Evolutionary conservation across 2,329 filamentous ascomycete genomes (phyloP).

Genomic region (Penicillium occitanis): DNA sequence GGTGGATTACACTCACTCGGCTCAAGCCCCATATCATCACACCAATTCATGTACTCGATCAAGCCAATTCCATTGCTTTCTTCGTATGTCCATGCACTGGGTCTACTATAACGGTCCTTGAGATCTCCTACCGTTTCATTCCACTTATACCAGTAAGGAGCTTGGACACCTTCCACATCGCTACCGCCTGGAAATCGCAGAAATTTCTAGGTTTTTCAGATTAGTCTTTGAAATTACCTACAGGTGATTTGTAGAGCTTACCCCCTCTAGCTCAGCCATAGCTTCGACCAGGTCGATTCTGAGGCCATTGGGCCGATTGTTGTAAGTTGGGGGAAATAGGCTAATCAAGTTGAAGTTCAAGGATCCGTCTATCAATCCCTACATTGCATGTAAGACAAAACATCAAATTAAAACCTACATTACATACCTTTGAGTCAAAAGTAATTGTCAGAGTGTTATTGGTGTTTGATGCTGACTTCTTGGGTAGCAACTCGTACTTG

Average conservation of each 20-base stretch:
- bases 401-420: too few species aligned
- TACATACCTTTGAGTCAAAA: constrained; percentile 47
- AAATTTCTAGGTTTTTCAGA: constrained; percentile 46
- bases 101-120: constrained; percentile 53
- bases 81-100: constrained; percentile 59
- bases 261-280: neutral
- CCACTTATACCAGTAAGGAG: constrained; percentile 41
- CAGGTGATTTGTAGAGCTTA: neutral
- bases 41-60: constrained; percentile 50
- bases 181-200: constrained; percentile 67
- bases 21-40: constrained; percentile 49
- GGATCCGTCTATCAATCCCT: constrained; percentile 39
- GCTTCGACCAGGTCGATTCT: constrained; percentile 52
- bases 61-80: constrained; percentile 62
- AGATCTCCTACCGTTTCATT: constrained; percentile 46
- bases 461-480: constrained; percentile 24
- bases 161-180: constrained; percentile 49
- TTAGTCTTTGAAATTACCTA: neutral
- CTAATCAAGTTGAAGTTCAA: constrained; percentile 61
- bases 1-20: neutral
- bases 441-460: constrained; percentile 60
- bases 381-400: neutral
- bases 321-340: constrained; percentile 62
- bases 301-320: constrained; percentile 56
- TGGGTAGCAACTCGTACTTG: constrained; percentile 28